Base-by-base conservation (phyloP, 306 rosid species). In the Amphicarpaea edgeworthii region DNA sequence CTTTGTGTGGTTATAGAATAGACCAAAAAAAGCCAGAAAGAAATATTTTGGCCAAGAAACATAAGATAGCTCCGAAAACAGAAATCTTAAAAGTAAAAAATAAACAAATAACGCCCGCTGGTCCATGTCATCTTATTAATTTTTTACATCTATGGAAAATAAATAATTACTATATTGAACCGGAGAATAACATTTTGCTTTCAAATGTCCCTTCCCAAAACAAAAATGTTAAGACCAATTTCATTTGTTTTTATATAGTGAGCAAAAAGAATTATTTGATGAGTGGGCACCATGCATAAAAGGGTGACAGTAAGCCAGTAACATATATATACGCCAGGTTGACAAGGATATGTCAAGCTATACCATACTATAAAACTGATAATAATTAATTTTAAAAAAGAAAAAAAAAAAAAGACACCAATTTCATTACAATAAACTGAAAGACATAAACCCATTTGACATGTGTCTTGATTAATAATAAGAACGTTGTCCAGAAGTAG, bases 401-500 rank as follows among this genome's bases (percentile, higher is more conserved):
- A 4, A 28, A 0, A 0, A 0, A 0, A 47, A 10, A 19, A 58
- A 21, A 16, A 71, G 12, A 30, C 10, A 32, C 59, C 37, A 41
- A 54, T 64, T 19, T 20, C n/a, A 73, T 40, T 40, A 40, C 50
- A 51, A 50, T n/a, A 71, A 69, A 12, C 32, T 3, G 66, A 79
- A 61, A 19, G 30, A 10, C 70, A 77, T 15, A 50, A 51, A 69
- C 24, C 24, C 70, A 70, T 32, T 43, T n/a, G n/a, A n/a, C n/a
- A n/a, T n/a, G n/a, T n/a, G n/a, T n/a, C n/a, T n/a, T n/a, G n/a
- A n/a, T n/a, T n/a, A n/a, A n/a, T n/a, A n/a, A 30, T 34, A 71
- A 43, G 75, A 69, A 24, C 17, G 38, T 47, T 49, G 81, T 58
- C 76, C 81, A 43, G 85, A 70, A 85, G 82, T 54, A 24, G 79